Percentiles rank a stretch among this genome's conserved stretches.
These are phyloP conservation scores for Fulvia fulva DNA, from an alignment of 2,329 filamentous ascomycete genomes.

Conservation along the genomic window DNA sequence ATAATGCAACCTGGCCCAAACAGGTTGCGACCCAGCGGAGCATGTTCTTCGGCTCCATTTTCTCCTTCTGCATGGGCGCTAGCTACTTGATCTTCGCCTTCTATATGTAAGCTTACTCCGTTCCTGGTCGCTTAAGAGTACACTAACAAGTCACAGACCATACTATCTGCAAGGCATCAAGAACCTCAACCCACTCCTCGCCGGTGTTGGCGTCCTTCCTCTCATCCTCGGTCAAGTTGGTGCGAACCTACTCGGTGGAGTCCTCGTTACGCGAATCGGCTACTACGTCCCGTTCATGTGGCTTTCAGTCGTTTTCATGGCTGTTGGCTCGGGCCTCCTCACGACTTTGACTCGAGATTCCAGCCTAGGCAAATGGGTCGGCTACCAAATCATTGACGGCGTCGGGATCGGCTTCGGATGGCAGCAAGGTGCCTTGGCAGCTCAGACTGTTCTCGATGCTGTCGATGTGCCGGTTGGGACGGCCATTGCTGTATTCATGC, in stretches of 20 bases:
- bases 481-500: background rate
- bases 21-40: constrained; percentile 6
- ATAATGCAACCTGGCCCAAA: constrained; percentile 45
- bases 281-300: constrained; percentile 47
- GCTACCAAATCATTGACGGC: constrained; percentile 8
- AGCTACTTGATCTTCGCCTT: background rate
- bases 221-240: constrained; percentile 38
- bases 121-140: too few relatives aligned
- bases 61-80: background rate
- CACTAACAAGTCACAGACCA: too few relatives aligned
- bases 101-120: too few relatives aligned
- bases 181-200: background rate
- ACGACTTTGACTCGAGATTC: constrained; percentile 8
- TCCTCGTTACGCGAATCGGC: constrained; percentile 35
- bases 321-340: constrained; percentile 41
- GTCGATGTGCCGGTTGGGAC: background rate
- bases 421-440: background rate
- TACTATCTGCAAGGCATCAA: background rate
- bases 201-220: constrained; percentile 1
- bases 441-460: background rate
- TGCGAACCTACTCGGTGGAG: constrained; percentile 36
- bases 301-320: constrained; percentile 35
- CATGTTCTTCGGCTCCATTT: background rate
- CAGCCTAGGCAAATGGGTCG: constrained; percentile 13
- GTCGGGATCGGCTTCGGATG: background rate